Evolutionary conservation across 2,329 filamentous ascomycete genomes (phyloP), one percentile per base, ranked within the genome.

Genomic region (Fusarium torreyae): DNA sequence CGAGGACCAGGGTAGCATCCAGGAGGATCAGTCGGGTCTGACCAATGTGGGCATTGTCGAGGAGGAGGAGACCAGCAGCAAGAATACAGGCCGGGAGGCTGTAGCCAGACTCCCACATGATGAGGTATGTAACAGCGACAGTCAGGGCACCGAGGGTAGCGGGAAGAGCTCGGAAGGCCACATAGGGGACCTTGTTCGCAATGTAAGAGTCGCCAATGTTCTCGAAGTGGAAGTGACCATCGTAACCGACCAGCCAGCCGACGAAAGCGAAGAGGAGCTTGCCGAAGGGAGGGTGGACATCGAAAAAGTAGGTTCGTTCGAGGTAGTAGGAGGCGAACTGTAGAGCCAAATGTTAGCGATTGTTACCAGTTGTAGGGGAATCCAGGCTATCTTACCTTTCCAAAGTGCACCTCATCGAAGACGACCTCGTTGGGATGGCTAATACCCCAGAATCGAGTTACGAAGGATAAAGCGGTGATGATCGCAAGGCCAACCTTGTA

Each of bases 91-190:
- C 96, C 13, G 96, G 96, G 42, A 99, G 86, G 70, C 94, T 97
- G 83, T 99, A 99, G 68, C 94, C 96, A 50, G 96, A 98, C 82
- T 99, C 96, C 96, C 96, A 99, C 96, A 99, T 99, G 81, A 97
- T 99, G 78, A 97, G 83, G 81, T 97, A 99, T 58, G 93, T 91
- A 48, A 95, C 92, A n/a, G 94, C 92, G 52, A 99, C 94, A 13
- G 96, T 99, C 72, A 99, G 84, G 58, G 96, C 92, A 71, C 96
- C 96, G 73, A 98, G 89, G 50, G 96, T 88, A 63, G 96, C 96
- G 42, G 96, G 96, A 85, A 99, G 89, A 45, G 94, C 92, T 74
- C 96, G 93, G 84, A 97, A 97, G 66, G 96, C 94, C 68, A 99
- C 92, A 80, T 99, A 99, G 38, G 96, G 96, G 42, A 99, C 94